Evolutionary conservation across 768 basidiomycete species (phyloP), one percentile per base, ranked within the genome.

Genomic region (Agaricus sinodeliciosus): DNA sequence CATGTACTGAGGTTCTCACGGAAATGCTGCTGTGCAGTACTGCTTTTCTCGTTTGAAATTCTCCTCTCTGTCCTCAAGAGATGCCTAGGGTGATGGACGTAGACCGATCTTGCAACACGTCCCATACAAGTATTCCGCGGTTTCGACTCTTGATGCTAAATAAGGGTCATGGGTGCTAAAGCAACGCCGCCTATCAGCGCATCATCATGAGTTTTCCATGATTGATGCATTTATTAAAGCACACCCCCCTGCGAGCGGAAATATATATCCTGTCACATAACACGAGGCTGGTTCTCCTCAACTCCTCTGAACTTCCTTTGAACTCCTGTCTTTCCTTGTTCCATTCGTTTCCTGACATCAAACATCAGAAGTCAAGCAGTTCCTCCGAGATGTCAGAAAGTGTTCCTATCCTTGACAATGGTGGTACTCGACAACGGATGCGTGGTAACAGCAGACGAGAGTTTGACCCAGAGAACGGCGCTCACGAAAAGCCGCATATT

Each of bases 401-500:
- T 31, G 28, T 41, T 40, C 16, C 28, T 15, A 15, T 7, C 12
- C 22, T 18, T 11, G 9, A 19, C 42, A 37, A 44, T 16, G 25
- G 43, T 22, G 8, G 19, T 44, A 22, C 51, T 13, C 43, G 43
- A 28, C 43, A 51, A n/a, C 49, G 49, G 19, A 19, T 22, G 13
- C 48, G 48, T 26, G 9, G 28, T 18, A 34, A 34, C 28, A 35
- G 25, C 26, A 16, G 22, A 12, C 31, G n/a, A 15, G 25, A 12
- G 13, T 12, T 11, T n/a, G 48, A 50, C 49, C 49, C 43, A 11
- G 49, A 50, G 18, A 16, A 43, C 6, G 37, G 39, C 3, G 41
- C n/a, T 35, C 11, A 40, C 11, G 34, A 45, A 47, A 45, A 40
- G 26, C 43, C 31, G 1, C 51, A 53, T 46, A 46, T 53, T 37